Evolutionary conservation across 2,329 filamentous ascomycete genomes (phyloP).

Genomic region (Cryphonectria japonica): DNA sequence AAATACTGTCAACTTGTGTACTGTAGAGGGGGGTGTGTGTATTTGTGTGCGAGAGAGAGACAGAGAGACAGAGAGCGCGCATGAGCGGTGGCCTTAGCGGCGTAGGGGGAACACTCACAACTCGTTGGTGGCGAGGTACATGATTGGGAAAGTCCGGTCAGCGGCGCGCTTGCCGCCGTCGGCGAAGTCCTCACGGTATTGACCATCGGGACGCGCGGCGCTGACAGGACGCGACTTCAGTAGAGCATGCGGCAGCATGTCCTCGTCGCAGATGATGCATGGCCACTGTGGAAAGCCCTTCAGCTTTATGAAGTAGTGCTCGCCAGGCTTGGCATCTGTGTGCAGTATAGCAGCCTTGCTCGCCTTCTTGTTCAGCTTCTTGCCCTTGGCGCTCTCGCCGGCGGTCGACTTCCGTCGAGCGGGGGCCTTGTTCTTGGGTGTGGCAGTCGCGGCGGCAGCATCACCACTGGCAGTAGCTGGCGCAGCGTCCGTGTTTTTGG

Average conservation of each 20-base stretch:
- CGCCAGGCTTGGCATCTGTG: conserved; percentile 83
- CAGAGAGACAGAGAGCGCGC: not conserved
- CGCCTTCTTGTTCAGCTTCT: conserved; percentile 85
- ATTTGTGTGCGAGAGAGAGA: too few relatives aligned
- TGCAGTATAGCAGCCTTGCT: conserved; percentile 73
- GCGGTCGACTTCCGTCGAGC: conserved; percentile 74
- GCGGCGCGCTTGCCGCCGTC: conserved; percentile 85
- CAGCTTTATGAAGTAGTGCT: conserved; percentile 90
- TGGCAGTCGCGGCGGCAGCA: conserved; percentile 40
- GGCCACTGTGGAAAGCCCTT: conserved; percentile 97
- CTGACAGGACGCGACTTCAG: conserved; percentile 81
- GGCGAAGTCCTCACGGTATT: conserved; percentile 82
- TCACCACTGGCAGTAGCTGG: conserved; percentile 36
- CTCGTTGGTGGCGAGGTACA: conserved; percentile 95
- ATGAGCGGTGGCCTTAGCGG: conserved; percentile 7
- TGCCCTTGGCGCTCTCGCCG: conserved; percentile 67
- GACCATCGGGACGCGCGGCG: conserved; percentile 79
- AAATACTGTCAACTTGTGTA: conserved; percentile 12
- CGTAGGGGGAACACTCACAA: conserved; percentile 70
- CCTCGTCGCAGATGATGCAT: conserved; percentile 89
- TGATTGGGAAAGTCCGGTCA: conserved; percentile 88
- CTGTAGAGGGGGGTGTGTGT: too few relatives aligned
- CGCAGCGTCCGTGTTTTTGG: conserved; percentile 33
- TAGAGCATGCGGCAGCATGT: conserved; percentile 83
- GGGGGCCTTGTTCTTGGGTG: conserved; percentile 53